phyloP scores from a whole-genome alignment of 2,329 filamentous ascomycete genomes.

The Chaetothyriales sp. region DNA sequence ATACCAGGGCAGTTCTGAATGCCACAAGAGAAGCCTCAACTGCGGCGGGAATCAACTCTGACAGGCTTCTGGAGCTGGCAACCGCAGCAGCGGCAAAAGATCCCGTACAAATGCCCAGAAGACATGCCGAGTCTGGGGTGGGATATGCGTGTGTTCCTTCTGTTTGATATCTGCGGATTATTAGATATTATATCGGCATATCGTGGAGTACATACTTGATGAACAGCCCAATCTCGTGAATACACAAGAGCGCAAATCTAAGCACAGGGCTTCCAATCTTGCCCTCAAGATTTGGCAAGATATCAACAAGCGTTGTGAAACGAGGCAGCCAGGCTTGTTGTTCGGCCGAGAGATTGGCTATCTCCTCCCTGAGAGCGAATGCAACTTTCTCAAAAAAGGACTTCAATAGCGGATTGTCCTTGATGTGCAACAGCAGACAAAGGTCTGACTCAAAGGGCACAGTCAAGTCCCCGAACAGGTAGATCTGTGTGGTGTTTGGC shows the following conservation, averaged over 20 bases:
- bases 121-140: conserved; percentile 16
- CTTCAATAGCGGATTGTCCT: conserved; percentile 21
- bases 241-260: conserved; percentile 30
- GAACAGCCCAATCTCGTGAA: conserved; percentile 27
- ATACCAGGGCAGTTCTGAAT: conserved; percentile 31
- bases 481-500: background rate
- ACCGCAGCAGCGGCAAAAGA: conserved; percentile 30
- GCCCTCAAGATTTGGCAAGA: conserved; percentile 16
- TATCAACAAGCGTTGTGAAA: conserved; percentile 12
- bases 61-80: conserved; percentile 25
- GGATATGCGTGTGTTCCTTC: conserved; percentile 16
- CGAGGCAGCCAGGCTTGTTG: conserved; percentile 12
- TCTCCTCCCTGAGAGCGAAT: conserved; percentile 27
- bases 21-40: conserved; percentile 30
- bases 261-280: conserved; percentile 28
- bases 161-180: conserved; percentile 19
- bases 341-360: conserved; percentile 15
- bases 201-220: conserved; percentile 28
- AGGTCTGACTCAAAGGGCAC: background rate
- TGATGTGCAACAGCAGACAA: background rate
- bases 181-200: background rate
- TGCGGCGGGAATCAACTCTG: conserved; percentile 27
- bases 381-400: conserved; percentile 30
- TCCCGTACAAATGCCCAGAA: conserved; percentile 32
- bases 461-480: background rate